Conservation (phyloP, 2,329 filamentous ascomycete genomes). For the Phyllosticta ampelicida region DNA sequence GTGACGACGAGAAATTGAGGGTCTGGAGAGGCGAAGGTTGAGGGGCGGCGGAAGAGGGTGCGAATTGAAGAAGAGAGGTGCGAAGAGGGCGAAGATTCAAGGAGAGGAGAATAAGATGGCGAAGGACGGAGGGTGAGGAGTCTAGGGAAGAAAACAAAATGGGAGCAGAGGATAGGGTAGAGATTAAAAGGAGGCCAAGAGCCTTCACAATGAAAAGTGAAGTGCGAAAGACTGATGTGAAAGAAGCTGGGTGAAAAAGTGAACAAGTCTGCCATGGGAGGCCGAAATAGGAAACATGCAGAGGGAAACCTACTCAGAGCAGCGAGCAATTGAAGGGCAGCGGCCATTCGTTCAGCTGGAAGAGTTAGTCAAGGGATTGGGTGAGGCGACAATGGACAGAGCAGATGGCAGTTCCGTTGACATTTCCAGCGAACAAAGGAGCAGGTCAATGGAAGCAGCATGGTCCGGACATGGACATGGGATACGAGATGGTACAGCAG, state of each 20-base stretch:
- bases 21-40: background rate
- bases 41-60: background rate
- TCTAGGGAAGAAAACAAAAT: background rate
- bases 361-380: constrained; percentile 5
- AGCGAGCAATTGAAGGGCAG: background rate
- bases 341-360: background rate
- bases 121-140: background rate
- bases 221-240: background rate
- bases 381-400: constrained; percentile 1
- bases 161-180: background rate
- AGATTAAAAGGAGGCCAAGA: background rate
- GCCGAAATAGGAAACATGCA: background rate
- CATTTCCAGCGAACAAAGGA: constrained; percentile 10
- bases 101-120: background rate
- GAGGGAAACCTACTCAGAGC: background rate
- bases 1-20: background rate
- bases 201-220: background rate
- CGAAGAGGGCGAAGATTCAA: background rate
- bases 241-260: background rate
- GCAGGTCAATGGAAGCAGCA: constrained; percentile 9
- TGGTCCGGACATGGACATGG: constrained; percentile 7
- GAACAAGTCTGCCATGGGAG: background rate
- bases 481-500: background rate
- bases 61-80: background rate
- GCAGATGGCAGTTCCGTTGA: constrained; percentile 8